Evolutionary conservation across 1,139 yeast species (phyloP).

Genomic region (Pichia sp.): DNA sequence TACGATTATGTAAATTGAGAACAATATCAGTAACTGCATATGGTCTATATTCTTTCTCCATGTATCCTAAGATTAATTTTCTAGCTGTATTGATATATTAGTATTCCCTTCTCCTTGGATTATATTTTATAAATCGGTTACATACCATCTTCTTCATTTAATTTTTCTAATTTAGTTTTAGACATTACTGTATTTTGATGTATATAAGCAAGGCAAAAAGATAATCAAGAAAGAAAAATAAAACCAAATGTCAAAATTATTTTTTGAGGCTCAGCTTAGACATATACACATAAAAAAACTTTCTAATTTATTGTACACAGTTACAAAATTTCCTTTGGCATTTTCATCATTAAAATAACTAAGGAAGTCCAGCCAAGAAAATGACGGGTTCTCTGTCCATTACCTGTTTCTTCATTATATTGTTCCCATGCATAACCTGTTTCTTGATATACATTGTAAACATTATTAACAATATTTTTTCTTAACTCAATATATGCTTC

Average conservation of each 20-base stretch:
- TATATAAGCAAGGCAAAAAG: neutral
- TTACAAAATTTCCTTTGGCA: conserved; percentile 44
- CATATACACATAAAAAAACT: no score
- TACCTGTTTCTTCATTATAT: conserved; percentile 72
- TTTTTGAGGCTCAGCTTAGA: conserved; percentile 2
- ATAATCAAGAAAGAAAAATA: neutral
- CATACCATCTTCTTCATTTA: conserved; percentile 13
- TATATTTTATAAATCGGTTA: neutral
- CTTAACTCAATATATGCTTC: conserved; percentile 55
- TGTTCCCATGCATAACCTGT: conserved; percentile 93
- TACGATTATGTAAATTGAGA: conserved; percentile 32
- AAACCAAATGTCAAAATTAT: neutral
- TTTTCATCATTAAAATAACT: conserved; percentile 71
- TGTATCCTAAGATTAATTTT: conserved; percentile 24
- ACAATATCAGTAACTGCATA: conserved; percentile 36
- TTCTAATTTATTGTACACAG: neutral
- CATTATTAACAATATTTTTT: conserved; percentile 59
- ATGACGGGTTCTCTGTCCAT: conserved; percentile 77
- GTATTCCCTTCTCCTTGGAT: neutral
- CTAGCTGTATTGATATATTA: conserved; percentile 12
- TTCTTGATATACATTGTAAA: conserved; percentile 57
- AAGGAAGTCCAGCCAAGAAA: conserved; percentile 94
- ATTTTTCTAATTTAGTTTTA: conserved; percentile 6
- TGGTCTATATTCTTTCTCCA: conserved; percentile 36
- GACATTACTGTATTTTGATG: neutral